Evolutionary conservation across 306 rosid genomes (phyloP).

Genomic region (Arachis hypogaea): DNA sequence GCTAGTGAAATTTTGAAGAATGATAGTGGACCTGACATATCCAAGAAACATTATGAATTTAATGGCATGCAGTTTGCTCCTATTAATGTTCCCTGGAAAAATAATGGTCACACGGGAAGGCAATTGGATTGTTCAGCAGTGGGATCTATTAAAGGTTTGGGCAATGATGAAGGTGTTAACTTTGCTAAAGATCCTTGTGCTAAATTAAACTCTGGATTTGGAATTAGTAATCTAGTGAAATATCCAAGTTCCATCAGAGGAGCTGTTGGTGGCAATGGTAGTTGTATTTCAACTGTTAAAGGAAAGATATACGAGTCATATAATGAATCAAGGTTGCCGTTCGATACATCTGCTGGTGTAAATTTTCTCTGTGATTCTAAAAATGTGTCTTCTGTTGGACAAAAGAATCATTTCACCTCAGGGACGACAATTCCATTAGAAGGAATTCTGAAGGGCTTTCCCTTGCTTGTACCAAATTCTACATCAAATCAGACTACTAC

Average conservation of each 20-base stretch:
- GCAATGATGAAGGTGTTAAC: slow-evolving; percentile 46
- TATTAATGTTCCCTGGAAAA: slow-evolving; percentile 34
- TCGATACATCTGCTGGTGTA: slow-evolving; percentile 33
- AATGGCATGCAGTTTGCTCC: slow-evolving; percentile 37
- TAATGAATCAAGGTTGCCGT: slow-evolving; percentile 37
- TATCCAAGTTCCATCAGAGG: slow-evolving; percentile 35
- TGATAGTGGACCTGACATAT: slow-evolving; percentile 32
- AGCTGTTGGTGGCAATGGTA: slow-evolving; percentile 38
- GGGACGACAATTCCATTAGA: slow-evolving; percentile 41
- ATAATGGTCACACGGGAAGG: slow-evolving; percentile 42
- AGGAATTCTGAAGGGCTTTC: slow-evolving; percentile 45
- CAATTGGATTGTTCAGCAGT: slow-evolving; percentile 37
- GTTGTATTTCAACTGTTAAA: slow-evolving; percentile 32
- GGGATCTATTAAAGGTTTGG: slow-evolving; percentile 37
- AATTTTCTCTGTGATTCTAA: slow-evolving; percentile 29
- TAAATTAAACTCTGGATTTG: slow-evolving; percentile 42
- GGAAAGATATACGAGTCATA: slow-evolving; percentile 40
- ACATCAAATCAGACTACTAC: slow-evolving; percentile 41
- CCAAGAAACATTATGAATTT: slow-evolving; percentile 46
- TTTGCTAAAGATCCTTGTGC: slow-evolving; percentile 35
- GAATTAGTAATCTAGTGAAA: slow-evolving; percentile 39
- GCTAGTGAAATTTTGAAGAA: slow-evolving; percentile 38
- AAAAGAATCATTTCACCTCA: slow-evolving; percentile 37
- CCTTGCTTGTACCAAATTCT: slow-evolving; percentile 48
- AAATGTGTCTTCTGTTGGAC: slow-evolving; percentile 45